Evolutionary conservation across 768 basidiomycete genomes (phyloP).

Genomic region (Mycena maculata): DNA sequence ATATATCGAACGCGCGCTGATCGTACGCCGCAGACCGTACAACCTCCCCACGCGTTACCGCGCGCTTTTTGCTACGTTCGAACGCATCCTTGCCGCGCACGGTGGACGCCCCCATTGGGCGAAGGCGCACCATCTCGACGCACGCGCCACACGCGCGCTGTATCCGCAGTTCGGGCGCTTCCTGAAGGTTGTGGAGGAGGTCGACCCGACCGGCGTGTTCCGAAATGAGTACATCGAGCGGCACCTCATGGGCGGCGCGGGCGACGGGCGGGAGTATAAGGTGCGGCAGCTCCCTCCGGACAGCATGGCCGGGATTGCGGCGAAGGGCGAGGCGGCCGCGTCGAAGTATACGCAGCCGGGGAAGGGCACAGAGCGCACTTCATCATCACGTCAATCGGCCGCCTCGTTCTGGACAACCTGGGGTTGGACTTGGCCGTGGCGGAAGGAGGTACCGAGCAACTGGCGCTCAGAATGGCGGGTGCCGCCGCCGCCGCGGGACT

Average conservation of each 20-base stretch:
- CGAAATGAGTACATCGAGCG: slow-evolving; percentile 91
- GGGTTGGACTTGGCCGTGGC: not conserved
- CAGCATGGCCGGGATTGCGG: too few relatives aligned
- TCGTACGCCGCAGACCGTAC: slow-evolving; percentile 74
- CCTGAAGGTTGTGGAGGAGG: slow-evolving; percentile 44
- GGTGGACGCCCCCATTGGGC: slow-evolving; percentile 96
- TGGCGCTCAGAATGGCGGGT: slow-evolving; percentile 23
- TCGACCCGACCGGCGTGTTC: slow-evolving; percentile 81
- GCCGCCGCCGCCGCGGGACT: slow-evolving; percentile 23
- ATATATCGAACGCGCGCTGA: too few relatives aligned
- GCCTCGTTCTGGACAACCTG: not conserved
- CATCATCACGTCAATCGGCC: too few relatives aligned
- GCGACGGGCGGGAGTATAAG: slow-evolving; percentile 58
- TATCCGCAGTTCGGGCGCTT: slow-evolving; percentile 89
- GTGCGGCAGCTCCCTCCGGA: slow-evolving; percentile 34
- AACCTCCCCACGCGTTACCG: slow-evolving; percentile 86
- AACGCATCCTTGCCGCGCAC: slow-evolving; percentile 73
- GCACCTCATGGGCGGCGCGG: slow-evolving; percentile 79
- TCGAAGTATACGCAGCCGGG: not conserved
- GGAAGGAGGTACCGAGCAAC: not conserved
- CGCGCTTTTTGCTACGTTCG: slow-evolving; percentile 79
- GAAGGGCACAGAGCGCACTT: not conserved
- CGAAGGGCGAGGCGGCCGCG: not conserved
- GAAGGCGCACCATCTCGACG: slow-evolving; percentile 73
- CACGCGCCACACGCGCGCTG: slow-evolving; percentile 51